Evolutionary conservation across 371 early-diverging fungal genomes (phyloP).

Genomic region (Mucor sp.): DNA sequence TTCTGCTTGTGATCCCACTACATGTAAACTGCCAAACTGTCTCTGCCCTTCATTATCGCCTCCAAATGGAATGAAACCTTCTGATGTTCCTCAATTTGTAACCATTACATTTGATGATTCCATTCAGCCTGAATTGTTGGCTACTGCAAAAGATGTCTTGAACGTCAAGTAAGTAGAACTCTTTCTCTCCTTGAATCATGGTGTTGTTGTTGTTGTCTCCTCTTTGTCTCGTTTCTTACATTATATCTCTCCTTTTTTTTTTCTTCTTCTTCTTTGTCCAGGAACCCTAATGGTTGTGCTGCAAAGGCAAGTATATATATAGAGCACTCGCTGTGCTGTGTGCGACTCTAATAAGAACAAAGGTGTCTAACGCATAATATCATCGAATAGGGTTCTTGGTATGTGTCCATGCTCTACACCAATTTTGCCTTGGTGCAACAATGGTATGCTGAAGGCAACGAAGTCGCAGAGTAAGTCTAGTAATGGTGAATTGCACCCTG

Average conservation of each 20-base stretch:
- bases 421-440: constrained; percentile 68
- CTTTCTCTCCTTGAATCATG: constrained; percentile 7
- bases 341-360: background rate
- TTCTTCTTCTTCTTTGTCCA: constrained; percentile 5
- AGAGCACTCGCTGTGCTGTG: background rate
- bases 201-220: constrained; percentile 13
- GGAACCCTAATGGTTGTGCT: constrained; percentile 63
- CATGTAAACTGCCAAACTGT: constrained; percentile 69
- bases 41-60: constrained; percentile 65
- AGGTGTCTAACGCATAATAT: background rate
- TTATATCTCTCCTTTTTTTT: background rate
- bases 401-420: constrained; percentile 66
- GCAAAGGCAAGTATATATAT: constrained; percentile 41
- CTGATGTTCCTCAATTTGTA: constrained; percentile 75
- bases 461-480: constrained; percentile 65
- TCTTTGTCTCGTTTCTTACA: constrained; percentile 13
- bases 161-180: constrained; percentile 45
- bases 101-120: constrained; percentile 76
- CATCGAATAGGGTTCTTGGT: constrained; percentile 58
- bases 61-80: constrained; percentile 56
- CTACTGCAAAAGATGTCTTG: constrained; percentile 41
- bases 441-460: constrained; percentile 76
- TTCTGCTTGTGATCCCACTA: constrained; percentile 57
- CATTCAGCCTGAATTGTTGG: constrained; percentile 52
- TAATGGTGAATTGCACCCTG: background rate